These are phyloP conservation scores for Paecilomyces dactylethromorphus DNA, from an alignment of 2,329 filamentous ascomycete genomes.

Conservation along the genomic window DNA sequence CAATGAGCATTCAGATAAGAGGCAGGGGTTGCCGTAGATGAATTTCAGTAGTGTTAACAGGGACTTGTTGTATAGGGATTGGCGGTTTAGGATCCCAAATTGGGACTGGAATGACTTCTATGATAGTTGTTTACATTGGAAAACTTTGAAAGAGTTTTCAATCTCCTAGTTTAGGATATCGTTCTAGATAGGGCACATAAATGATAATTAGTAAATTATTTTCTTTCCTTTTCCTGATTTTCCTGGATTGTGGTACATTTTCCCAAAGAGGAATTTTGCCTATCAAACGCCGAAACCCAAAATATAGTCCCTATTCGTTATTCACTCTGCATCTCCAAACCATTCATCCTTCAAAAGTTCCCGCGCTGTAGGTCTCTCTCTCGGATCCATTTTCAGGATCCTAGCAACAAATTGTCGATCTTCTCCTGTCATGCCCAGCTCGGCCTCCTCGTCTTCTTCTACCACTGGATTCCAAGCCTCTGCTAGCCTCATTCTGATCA, in stretches of 20 bases:
- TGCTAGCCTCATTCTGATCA: neutral
- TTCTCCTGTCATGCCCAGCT: neutral
- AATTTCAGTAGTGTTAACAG: neutral
- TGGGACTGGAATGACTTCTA: too few species aligned
- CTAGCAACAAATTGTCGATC: constrained; percentile 8
- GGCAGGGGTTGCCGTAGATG: constrained; percentile 19
- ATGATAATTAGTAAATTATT: too few species aligned
- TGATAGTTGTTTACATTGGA: too few species aligned
- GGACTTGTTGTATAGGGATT: neutral
- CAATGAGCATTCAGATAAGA: constrained; percentile 27
- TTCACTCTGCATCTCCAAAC: neutral
- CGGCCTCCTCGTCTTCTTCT: neutral
- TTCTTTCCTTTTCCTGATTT: too few species aligned
- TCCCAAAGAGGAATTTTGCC: neutral
- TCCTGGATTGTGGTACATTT: too few species aligned
- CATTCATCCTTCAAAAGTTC: constrained; percentile 16
- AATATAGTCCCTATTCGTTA: too few species aligned
- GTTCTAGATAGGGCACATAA: too few species aligned
- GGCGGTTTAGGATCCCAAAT: neutral
- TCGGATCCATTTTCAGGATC: constrained; percentile 18
- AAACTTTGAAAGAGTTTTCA: too few species aligned
- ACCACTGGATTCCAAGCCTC: neutral
- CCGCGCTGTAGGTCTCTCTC: constrained; percentile 16
- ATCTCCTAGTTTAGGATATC: too few species aligned
- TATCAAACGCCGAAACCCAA: neutral